phyloP scores from a whole-genome alignment of 2,329 filamentous ascomycete genomes.

The Sclerotinia nivalis region DNA sequence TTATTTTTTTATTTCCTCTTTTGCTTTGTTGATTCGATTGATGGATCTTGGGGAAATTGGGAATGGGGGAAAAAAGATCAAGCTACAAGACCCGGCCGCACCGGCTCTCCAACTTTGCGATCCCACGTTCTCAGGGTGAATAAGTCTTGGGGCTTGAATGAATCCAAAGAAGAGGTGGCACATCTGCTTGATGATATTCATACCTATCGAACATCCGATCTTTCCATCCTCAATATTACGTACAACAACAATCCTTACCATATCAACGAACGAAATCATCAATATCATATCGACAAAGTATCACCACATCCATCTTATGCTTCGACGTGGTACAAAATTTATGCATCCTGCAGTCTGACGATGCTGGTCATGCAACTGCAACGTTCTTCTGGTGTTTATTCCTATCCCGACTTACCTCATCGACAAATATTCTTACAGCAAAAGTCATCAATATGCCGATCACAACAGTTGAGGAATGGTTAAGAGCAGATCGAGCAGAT shows the following conservation, averaged over 20 bases:
- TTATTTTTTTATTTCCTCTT: background rate
- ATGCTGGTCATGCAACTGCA: constrained; percentile 41
- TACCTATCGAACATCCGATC: constrained; percentile 21
- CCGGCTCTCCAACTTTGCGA: background rate
- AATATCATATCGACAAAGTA: constrained; percentile 7
- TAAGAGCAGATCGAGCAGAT: constrained; percentile 35
- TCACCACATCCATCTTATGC: constrained; percentile 23
- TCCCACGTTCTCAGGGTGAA: background rate
- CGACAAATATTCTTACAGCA: constrained; percentile 28
- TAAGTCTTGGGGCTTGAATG: background rate
- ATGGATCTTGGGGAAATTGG: background rate
- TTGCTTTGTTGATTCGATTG: background rate
- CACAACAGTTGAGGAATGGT: constrained; percentile 41
- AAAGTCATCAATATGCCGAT: constrained; percentile 37
- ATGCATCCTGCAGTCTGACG: constrained; percentile 41
- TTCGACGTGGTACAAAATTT: constrained; percentile 37
- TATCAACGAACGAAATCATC: constrained; percentile 16
- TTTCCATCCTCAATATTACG: constrained; percentile 20
- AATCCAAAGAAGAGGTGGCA: constrained; percentile 29
- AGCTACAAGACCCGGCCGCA: background rate
- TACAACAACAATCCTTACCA: constrained; percentile 5
- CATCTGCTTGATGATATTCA: constrained; percentile 26
- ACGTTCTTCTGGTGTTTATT: constrained; percentile 33
- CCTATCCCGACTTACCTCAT: constrained; percentile 26
- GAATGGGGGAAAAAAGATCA: background rate